phyloP scores from a whole-genome alignment of 2,329 filamentous ascomycete species.

The Fonsecaea erecta region DNA sequence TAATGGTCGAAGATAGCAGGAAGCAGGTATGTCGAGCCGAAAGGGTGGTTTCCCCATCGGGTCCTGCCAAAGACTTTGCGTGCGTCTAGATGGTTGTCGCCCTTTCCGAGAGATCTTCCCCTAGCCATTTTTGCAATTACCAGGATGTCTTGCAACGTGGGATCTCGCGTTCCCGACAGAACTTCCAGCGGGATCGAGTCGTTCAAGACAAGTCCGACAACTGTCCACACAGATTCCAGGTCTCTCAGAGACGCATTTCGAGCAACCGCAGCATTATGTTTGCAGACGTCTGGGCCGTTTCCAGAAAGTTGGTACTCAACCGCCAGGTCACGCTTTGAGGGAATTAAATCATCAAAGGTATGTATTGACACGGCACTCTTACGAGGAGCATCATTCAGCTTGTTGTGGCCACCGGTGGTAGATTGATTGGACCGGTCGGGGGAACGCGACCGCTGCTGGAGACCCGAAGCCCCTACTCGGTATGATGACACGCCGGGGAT shows the following conservation, averaged over 20 bases:
- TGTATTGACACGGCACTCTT: constrained; percentile 77
- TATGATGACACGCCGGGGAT: constrained; percentile 54
- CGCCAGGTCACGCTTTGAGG: constrained; percentile 77
- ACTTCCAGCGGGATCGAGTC: constrained; percentile 72
- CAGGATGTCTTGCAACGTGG: constrained; percentile 64
- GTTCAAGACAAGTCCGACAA: constrained; percentile 75
- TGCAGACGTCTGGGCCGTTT: constrained; percentile 77
- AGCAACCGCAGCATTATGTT: constrained; percentile 80
- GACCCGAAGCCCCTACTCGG: constrained; percentile 12
- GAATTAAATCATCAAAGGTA: constrained; percentile 67
- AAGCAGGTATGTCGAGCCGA: constrained; percentile 61
- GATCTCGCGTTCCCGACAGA: constrained; percentile 54
- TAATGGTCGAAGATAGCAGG: constrained; percentile 64
- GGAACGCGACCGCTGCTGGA: constrained; percentile 59
- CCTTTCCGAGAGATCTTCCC: constrained; percentile 46
- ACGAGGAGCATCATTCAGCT: constrained; percentile 46
- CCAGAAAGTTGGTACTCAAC: constrained; percentile 83
- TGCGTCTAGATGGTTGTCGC: constrained; percentile 37
- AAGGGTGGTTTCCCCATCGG: constrained; percentile 62
- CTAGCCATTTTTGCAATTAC: constrained; percentile 70
- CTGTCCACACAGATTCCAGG: constrained; percentile 80
- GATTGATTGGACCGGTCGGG: constrained; percentile 55
- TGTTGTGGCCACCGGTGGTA: constrained; percentile 61
- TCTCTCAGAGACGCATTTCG: constrained; percentile 71
- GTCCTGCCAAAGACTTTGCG: constrained; percentile 42